These are phyloP conservation scores for Exophiala phaeomuriformis DNA, from an alignment of 2,329 filamentous ascomycete species.

Conservation along the genomic window DNA sequence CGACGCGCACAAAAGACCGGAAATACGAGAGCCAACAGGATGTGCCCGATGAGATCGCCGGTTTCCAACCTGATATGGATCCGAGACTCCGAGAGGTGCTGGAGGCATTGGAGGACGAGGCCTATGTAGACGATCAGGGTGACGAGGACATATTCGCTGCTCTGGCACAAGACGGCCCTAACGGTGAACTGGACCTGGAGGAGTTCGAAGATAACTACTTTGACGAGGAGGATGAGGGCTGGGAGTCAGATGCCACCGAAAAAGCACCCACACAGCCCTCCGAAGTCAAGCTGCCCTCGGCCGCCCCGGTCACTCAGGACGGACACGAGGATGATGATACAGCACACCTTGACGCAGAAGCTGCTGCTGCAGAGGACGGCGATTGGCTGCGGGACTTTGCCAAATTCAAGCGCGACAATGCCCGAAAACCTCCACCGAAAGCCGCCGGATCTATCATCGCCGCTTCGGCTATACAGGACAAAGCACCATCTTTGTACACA, in stretches of 20 bases:
- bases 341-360: constrained; percentile 15
- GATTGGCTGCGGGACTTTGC: constrained; percentile 90
- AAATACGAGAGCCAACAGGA: constrained; percentile 92
- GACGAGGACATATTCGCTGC: constrained; percentile 77
- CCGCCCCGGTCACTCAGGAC: background rate
- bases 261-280: constrained; percentile 47
- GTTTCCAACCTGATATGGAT: constrained; percentile 98
- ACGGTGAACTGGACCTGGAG: constrained; percentile 61
- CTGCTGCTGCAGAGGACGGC: constrained; percentile 54
- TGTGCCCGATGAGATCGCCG: constrained; percentile 80
- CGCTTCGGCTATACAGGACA: constrained; percentile 35
- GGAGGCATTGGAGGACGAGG: constrained; percentile 91
- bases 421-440: constrained; percentile 34
- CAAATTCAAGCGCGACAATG: constrained; percentile 78
- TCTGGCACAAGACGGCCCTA: constrained; percentile 58
- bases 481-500: constrained; percentile 39
- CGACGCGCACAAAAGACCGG: constrained; percentile 46
- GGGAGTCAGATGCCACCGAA: constrained; percentile 90
- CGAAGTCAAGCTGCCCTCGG: constrained; percentile 15
- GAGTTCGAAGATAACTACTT: constrained; percentile 65
- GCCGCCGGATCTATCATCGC: constrained; percentile 36
- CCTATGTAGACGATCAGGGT: constrained; percentile 73
- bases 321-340: background rate
- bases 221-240: constrained; percentile 67
- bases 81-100: constrained; percentile 81